These are phyloP conservation scores for Penicillium sp. DNA, from an alignment of 2,329 filamentous ascomycete species.

Conservation along the genomic window DNA sequence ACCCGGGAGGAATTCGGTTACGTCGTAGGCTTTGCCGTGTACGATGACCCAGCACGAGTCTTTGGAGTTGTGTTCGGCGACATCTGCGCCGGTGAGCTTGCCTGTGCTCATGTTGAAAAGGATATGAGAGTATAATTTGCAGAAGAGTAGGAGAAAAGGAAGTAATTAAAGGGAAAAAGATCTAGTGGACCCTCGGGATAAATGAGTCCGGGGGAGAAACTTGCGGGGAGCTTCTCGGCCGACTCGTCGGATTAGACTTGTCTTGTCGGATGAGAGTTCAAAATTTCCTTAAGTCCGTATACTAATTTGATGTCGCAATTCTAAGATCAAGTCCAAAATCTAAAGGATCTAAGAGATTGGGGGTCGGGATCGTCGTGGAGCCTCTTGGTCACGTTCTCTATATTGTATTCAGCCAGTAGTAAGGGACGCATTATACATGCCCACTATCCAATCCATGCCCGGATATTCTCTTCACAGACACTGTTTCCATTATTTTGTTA, in stretches of 20 bases:
- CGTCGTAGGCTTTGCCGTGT: conserved; percentile 84
- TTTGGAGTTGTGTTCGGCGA: conserved; percentile 73
- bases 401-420: conserved; percentile 1
- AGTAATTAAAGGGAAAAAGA: conserved; percentile 8
- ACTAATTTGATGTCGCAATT: not conserved
- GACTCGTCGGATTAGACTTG: conserved; percentile 14
- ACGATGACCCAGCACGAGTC: conserved; percentile 92
- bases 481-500: not conserved
- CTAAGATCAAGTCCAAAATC: not conserved
- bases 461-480: not conserved
- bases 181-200: conserved; percentile 24
- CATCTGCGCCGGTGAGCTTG: conserved; percentile 55
- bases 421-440: not conserved
- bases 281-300: not conserved
- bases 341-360: not conserved
- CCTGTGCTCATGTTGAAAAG: conserved; percentile 25
- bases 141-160: conserved; percentile 4
- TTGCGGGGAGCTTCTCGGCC: conserved; percentile 29
- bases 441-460: not conserved
- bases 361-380: not conserved
- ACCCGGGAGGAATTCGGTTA: conserved; percentile 83
- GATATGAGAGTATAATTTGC: not conserved
- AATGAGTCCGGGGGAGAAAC: conserved; percentile 25
- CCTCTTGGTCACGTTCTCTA: not conserved
- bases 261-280: not conserved